Evolutionary conservation across 1,284 basidiomycete genomes (phyloP).

Genomic region (Fomes fomentarius): DNA sequence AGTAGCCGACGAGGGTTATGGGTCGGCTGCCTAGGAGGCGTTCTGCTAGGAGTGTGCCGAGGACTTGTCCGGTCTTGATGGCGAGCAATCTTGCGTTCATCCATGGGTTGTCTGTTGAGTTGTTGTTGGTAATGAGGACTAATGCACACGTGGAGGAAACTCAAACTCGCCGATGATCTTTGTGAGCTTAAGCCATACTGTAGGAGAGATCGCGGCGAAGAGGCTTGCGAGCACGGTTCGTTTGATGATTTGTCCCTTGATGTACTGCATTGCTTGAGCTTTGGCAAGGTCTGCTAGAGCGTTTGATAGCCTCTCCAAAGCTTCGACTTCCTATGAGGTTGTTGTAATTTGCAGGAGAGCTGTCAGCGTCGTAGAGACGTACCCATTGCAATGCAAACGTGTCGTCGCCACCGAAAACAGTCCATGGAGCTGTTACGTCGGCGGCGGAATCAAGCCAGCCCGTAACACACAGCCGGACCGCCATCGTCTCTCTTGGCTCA

Average conservation of each 20-base stretch:
- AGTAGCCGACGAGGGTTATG: constrained; percentile 59
- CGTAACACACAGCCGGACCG: constrained; percentile 56
- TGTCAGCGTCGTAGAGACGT: constrained; percentile 13
- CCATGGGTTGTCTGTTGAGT: constrained; percentile 49
- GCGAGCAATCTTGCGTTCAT: constrained; percentile 57
- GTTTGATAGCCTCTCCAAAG: constrained; percentile 50
- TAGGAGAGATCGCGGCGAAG: constrained; percentile 52
- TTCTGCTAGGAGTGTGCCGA: constrained; percentile 54
- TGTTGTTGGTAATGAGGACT: background rate
- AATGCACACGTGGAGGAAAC: too few species aligned
- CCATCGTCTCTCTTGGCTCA: constrained; percentile 48
- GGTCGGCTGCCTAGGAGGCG: constrained; percentile 61
- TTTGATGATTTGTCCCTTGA: constrained; percentile 52
- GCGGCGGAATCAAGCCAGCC: constrained; percentile 52
- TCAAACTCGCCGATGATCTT: constrained; percentile 54
- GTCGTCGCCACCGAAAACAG: constrained; percentile 52
- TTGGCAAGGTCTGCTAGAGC: constrained; percentile 51
- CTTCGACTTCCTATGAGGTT: constrained; percentile 53
- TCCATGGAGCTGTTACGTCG: constrained; percentile 59
- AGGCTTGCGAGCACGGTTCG: constrained; percentile 55
- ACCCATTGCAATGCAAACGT: constrained; percentile 66
- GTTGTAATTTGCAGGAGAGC: background rate
- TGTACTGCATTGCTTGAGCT: constrained; percentile 52
- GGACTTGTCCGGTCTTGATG: constrained; percentile 56
- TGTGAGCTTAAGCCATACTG: constrained; percentile 55